These are phyloP conservation scores for Phytomonas francai DNA, from an alignment of 208 protist species.

Conservation along the genomic window DNA sequence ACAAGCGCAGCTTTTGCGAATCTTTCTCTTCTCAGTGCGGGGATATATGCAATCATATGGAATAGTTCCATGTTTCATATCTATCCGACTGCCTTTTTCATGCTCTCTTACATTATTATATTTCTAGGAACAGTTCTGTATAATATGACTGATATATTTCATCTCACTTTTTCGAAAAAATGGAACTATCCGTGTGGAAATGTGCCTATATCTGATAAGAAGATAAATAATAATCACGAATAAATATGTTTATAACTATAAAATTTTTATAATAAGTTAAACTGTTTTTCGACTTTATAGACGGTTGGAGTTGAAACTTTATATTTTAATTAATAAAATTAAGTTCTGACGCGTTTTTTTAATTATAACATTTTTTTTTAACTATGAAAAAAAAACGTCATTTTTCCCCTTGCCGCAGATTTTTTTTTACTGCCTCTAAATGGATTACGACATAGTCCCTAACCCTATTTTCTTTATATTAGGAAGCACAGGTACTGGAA, in stretches of 20 bases:
- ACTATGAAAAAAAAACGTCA: slow-evolving; percentile 1
- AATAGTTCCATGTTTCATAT: slow-evolving; percentile 74
- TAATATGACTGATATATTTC: slow-evolving; percentile 54
- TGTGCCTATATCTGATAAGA: not conserved
- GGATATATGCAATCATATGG: slow-evolving; percentile 80
- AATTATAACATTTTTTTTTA: slow-evolving; percentile 10
- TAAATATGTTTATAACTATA: not conserved
- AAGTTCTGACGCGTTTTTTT: not conserved
- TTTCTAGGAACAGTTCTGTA: slow-evolving; percentile 57
- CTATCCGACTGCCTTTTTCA: slow-evolving; percentile 57
- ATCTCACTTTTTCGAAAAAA: slow-evolving; percentile 32
- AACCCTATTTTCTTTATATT: slow-evolving; percentile 74
- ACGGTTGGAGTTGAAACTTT: not conserved
- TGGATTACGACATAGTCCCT: slow-evolving; percentile 3
- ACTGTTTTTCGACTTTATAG: not conserved
- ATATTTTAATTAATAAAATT: not conserved
- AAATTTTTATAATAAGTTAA: not conserved
- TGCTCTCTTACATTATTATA: slow-evolving; percentile 69
- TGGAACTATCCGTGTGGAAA: slow-evolving; percentile 60
- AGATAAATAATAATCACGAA: slow-evolving; percentile 2
- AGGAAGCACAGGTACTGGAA: slow-evolving; percentile 82
- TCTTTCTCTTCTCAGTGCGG: slow-evolving; percentile 61
- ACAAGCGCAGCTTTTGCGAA: slow-evolving; percentile 79
- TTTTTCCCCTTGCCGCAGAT: not conserved
- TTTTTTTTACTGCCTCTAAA: not conserved